These are phyloP conservation scores for Fusarium pininemorale DNA, from an alignment of 2,329 filamentous ascomycete species.

Conservation along the genomic window DNA sequence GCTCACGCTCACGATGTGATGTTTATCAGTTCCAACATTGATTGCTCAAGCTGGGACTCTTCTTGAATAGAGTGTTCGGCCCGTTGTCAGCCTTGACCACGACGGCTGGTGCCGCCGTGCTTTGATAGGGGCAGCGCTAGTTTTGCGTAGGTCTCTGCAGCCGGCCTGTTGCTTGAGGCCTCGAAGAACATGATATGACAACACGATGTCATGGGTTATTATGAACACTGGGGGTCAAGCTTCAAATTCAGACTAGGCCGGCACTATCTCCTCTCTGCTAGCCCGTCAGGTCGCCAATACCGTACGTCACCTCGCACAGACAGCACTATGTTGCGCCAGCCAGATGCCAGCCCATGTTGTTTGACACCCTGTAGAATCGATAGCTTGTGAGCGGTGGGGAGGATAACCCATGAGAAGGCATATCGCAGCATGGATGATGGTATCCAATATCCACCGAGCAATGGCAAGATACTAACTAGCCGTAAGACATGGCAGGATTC, in stretches of 20 bases:
- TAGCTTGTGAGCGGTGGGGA: conserved; percentile 17
- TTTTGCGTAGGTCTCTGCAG: conserved; percentile 34
- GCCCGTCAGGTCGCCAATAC: conserved; percentile 8
- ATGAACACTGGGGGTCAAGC: conserved; percentile 24
- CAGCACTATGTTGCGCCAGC: conserved; percentile 17
- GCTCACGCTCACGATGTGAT: not conserved
- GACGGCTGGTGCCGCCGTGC: conserved; percentile 32
- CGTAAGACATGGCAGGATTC: conserved; percentile 16
- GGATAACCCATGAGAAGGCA: conserved; percentile 19
- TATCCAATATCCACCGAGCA: conserved; percentile 8
- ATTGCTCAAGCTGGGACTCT: not conserved
- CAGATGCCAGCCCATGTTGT: conserved; percentile 15
- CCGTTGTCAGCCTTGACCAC: conserved; percentile 25
- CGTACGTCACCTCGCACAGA: conserved; percentile 36
- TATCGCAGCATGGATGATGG: conserved; percentile 13
- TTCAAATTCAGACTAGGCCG: conserved; percentile 13
- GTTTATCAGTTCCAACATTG: not conserved
- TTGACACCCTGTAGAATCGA: conserved; percentile 16
- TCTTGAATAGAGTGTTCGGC: conserved; percentile 9
- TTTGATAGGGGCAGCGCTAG: conserved; percentile 32
- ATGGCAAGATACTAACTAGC: not conserved
- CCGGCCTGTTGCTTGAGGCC: conserved; percentile 19
- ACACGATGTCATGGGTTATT: conserved; percentile 23
- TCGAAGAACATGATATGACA: conserved; percentile 41
- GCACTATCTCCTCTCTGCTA: conserved; percentile 21